A percentile compares a stretch with the other conserved stretches of the same genome.
Conservation (phyloP, 768 basidiomycete genomes). For the Kwoniella europaea region DNA sequence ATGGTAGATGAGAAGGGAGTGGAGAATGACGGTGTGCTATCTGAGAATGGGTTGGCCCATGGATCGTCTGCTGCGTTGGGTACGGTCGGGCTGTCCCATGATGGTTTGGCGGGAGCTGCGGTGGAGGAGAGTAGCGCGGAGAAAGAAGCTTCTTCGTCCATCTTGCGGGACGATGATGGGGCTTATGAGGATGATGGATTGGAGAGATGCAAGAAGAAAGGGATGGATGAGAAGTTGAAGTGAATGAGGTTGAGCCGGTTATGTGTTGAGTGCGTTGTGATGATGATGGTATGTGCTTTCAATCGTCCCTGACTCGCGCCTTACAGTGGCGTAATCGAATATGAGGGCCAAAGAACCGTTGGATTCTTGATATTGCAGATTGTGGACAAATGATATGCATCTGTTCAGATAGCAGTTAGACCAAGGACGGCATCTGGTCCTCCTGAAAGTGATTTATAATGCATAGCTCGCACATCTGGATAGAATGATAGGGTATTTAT, state of each 20-base stretch:
- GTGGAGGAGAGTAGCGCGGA: constrained; percentile 48
- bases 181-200: not conserved
- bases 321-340: not conserved
- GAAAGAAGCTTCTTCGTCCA: constrained; percentile 51
- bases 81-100: constrained; percentile 24
- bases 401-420: no score
- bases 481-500: not conserved
- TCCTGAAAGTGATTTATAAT: not conserved
- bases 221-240: not conserved
- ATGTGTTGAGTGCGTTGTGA: not conserved
- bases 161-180: constrained; percentile 5
- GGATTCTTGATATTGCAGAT: no score
- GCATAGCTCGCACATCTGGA: not conserved
- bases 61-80: constrained; percentile 33
- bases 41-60: constrained; percentile 56
- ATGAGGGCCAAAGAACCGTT: no score
- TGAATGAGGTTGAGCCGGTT: not conserved
- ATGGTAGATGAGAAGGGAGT: constrained; percentile 14
- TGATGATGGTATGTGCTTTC: constrained; percentile 9
- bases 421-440: no score
- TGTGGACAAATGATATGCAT: no score
- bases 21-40: constrained; percentile 14
- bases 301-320: not conserved
- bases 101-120: constrained; percentile 22
- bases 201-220: not conserved